These are phyloP conservation scores for Phytophthora quininea DNA, from an alignment of 352 stramenopile genomes.

Conservation along the genomic window DNA sequence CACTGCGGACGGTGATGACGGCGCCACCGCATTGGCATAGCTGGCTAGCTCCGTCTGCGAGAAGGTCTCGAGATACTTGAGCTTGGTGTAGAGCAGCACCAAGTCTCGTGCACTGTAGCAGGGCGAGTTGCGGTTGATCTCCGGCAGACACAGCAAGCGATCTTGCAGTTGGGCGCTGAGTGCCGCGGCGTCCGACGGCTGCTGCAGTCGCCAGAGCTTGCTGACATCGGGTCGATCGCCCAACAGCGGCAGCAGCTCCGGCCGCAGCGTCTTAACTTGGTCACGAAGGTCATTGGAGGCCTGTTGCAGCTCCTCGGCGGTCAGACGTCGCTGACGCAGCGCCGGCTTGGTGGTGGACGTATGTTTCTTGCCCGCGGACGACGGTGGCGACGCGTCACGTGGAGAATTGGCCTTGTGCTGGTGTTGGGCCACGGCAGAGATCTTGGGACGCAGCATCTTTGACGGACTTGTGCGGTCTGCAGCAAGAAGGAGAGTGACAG, in stretches of 20 bases:
- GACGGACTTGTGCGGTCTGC: too few relatives aligned
- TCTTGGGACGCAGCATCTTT: constrained; percentile 32
- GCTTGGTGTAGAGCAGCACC: constrained; percentile 85
- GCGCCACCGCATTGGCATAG: constrained; percentile 47
- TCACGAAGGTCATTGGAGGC: constrained; percentile 34
- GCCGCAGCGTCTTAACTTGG: constrained; percentile 52
- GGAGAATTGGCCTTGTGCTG: constrained; percentile 24
- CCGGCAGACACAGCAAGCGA: constrained; percentile 70
- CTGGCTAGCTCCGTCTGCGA: constrained; percentile 52
- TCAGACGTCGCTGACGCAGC: neutral
- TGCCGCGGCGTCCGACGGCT: constrained; percentile 62
- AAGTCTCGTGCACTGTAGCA: constrained; percentile 82
- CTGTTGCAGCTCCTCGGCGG: constrained; percentile 17
- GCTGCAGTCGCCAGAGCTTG: constrained; percentile 44
- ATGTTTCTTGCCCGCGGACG: neutral
- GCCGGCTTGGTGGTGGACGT: neutral
- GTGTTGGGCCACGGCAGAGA: constrained; percentile 20
- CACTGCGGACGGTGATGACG: constrained; percentile 1
- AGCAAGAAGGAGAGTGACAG: too few relatives aligned
- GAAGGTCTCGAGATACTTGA: constrained; percentile 86
- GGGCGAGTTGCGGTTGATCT: constrained; percentile 81
- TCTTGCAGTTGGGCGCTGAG: constrained; percentile 75
- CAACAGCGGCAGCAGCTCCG: constrained; percentile 68
- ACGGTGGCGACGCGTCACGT: constrained; percentile 25
- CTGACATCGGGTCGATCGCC: constrained; percentile 7